Evolutionary conservation across 495 filamentous ascomycete species (phyloP), one percentile per base, ranked within the genome.

Genomic region (Achaetomiella virescens): DNA sequence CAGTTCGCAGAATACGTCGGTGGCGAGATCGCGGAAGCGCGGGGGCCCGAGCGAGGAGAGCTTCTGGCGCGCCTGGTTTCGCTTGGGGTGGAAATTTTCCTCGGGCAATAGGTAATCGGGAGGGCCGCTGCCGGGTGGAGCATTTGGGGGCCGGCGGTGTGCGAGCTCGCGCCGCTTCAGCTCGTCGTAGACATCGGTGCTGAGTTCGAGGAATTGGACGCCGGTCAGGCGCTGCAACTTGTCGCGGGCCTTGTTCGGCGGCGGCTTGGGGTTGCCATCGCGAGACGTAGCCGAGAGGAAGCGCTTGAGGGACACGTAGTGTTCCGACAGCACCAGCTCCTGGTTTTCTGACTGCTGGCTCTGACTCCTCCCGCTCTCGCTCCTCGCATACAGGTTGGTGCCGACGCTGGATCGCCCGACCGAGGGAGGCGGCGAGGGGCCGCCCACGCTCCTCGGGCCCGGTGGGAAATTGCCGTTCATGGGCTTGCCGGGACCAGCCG

Each of bases 151-250:
- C 50, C 75, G 76, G 61, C 75, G 69, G 25, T 67, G 67, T 3
- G 70, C 72, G 33, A 82, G 76, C 68, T 96, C 89, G 55, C 93
- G 83, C 35, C 93, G 88, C 58, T 93, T 80, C 41, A 97, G 75
- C 70, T 98, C 93, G 70, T 98, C 93, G 70, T 90, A 97, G 31
- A 98, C 93, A 69, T 98, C 93, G 20, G 92, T 97, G 66, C 90
- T 96, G 20, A 98, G 77, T 73, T 98, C 93, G 66, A 95, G 88
- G 67, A 98, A 98, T 66, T 98, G 93, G 22, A 91, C 90, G 10
- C 85, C 75, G 1, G 90, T 95, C 35, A 98, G 75, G 44, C 92
- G 82, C 47, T 96, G 79, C 42, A 97, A 76, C 74, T 98, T 98
- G 71, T 97, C 93, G 48, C 90, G 81, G 38, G 93, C 93, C 68